Evolutionary conservation across 2,329 filamentous ascomycete species (phyloP).

Genomic region (Colletotrichum cuscutae): DNA sequence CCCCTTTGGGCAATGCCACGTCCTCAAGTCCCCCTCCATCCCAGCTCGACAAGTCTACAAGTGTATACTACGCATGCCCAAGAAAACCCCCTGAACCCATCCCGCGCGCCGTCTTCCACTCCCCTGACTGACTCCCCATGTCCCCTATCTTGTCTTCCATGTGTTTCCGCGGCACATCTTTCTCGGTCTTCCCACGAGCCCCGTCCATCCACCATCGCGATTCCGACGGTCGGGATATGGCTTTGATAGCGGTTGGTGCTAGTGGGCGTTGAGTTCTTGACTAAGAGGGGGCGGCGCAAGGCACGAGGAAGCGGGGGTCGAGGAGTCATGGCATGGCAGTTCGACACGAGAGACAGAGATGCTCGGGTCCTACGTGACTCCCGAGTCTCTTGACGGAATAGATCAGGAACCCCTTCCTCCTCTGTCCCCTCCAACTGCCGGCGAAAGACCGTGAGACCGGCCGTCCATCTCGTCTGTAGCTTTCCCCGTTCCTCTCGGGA

Average conservation of each 20-base stretch:
- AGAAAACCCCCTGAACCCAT: background rate
- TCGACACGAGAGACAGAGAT: background rate
- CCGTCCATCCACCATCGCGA: background rate
- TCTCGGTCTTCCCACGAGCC: background rate
- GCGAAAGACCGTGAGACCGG: too few relatives aligned
- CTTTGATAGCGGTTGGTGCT: background rate
- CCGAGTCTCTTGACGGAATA: background rate
- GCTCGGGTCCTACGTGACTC: background rate
- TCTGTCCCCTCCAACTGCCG: too few relatives aligned
- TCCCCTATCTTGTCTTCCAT: background rate
- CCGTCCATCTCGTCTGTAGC: background rate
- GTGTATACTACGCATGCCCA: background rate
- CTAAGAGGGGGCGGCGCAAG: background rate
- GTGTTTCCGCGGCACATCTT: conserved; percentile 3
- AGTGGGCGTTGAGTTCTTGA: background rate
- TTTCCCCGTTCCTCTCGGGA: background rate
- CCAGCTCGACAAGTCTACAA: background rate
- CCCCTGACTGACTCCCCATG: background rate
- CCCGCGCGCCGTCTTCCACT: background rate
- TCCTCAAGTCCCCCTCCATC: background rate
- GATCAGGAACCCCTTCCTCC: background rate
- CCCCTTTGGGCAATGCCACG: background rate
- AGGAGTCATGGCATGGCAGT: conserved; percentile 3
- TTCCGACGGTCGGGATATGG: conserved; percentile 3
- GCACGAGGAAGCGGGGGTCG: background rate